Base-by-base conservation (phyloP, 805 yeast genomes). In the Hanseniaspora pseudoguilliermondii region DNA sequence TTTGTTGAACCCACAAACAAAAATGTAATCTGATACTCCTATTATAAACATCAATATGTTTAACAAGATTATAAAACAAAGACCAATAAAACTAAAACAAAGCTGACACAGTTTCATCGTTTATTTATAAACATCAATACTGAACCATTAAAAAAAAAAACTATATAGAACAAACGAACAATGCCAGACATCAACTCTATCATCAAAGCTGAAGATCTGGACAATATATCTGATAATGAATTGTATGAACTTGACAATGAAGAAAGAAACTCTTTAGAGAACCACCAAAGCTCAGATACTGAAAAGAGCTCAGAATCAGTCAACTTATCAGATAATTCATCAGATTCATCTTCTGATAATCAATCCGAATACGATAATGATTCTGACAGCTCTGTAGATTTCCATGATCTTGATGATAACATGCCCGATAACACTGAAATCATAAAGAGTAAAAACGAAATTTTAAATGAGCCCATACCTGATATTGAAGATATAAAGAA, bases 371-470 rank as follows among this genome's bases (percentile, higher is more conserved):
- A 36, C 15, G 49, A 52, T 8, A 36, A 20, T 9, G 56, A 36
- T 11, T 32, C 47, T 15, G 55, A 36, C 5, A 59, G 36, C 11
- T 61, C 57, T 9, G 47, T 42, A 2, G 57, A 56, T 25, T 41
- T 47, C 8, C 42, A 49, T 38, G 58, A 58, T 13, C 63, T 60
- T 38, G 59, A 58, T 20, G 64, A 58, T 2, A 58, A 43, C 20
- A 62, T 57, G 2, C 64, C 60, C 5, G 64, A 58, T 3, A 62
- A 58, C 1, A 65, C 64, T 23, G 88, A 81, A 0, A 95, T 95
- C 0, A 85, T 91, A 23, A 67, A 73, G 34, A 88, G 97, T 1
- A 83, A 81, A 58, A 84, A 91, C 65, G 97, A 91, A 64, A 68
- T 82, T 2, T 60, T 69, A 0, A 88, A 86, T 54, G 95, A 83